Base-by-base conservation (phyloP, 176 grass and related monocot genomes). In the Aegilops tauschii region DNA sequence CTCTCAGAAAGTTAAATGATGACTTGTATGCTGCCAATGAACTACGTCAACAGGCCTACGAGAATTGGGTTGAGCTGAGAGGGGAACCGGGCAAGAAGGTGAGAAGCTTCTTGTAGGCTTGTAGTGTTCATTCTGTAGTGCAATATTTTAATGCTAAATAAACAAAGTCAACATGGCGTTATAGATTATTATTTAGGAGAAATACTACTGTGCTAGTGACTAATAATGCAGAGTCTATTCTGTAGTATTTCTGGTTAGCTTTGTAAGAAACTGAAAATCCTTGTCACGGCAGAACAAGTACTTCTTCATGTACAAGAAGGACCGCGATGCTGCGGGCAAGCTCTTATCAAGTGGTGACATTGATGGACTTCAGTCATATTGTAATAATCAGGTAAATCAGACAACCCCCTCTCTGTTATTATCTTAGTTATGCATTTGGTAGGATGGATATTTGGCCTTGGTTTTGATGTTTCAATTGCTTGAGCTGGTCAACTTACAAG, bases 11-110 rank as follows among this genome's bases (percentile, higher is more conserved):
- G 80, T 88, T 94, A 71, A 85, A 77, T 75, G 87, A 96, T 37
- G 88, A 96, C 87, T 84, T 87, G 79, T 50, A 59, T 85, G 65
- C 81, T 87, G 92, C 94, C 81, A 79, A 99, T 87, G 94, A 87
- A 73, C 52, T 86, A 40, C 94, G 94, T 73, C 93, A 99, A 79
- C 90, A 92, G 67, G 94, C 85, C 45, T 99, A 94, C 64, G 54
- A 25, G 4, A 58, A 90, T 69, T 96, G 92, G 94, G 40, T 74
- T 77, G 82, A 84, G 28, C 82, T 99, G 47, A 96, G 82, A 90
- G 65, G 32, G 30, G 89, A 88, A 80, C 92, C 93, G 54, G 25
- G 11, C n/a, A 84, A 80, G 83, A 99, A 91, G 94, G 97, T 99
- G 66, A 28, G 35, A 68, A 68, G 21, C 84, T 81, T 73, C 63